Conservation (phyloP, 2,329 filamentous ascomycete species). For the Tolypocladium amazonense region DNA sequence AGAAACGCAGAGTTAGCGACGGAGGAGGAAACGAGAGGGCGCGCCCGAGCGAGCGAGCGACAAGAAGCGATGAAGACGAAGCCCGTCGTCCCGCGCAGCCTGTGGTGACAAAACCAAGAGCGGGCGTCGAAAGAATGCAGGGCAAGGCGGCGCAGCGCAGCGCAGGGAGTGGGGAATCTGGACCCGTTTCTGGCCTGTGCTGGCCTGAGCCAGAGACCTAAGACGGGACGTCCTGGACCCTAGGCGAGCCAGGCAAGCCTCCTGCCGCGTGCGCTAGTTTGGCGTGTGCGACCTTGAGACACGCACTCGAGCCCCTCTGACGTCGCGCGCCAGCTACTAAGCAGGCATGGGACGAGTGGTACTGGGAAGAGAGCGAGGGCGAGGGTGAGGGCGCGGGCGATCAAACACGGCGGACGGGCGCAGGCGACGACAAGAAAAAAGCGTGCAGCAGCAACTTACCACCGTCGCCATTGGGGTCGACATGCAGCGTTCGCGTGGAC, state of each 20-base stretch:
- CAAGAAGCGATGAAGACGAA: conserved; percentile 5
- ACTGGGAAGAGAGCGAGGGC: background rate
- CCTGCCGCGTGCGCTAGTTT: conserved; percentile 17
- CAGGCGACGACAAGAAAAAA: conserved; percentile 1
- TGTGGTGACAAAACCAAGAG: background rate
- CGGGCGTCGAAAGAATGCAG: conserved; percentile 1
- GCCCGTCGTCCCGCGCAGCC: background rate
- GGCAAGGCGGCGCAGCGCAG: background rate
- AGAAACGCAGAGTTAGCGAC: conserved; percentile 9
- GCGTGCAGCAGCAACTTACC: conserved; percentile 18
- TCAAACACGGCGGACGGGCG: background rate
- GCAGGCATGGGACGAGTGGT: background rate
- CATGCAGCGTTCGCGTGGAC: background rate
- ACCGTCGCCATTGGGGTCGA: conserved; percentile 21
- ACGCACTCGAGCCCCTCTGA: conserved; percentile 22
- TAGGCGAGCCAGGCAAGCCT: conserved; percentile 17
- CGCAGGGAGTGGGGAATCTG: background rate
- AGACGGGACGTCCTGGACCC: conserved; percentile 4
- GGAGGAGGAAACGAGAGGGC: background rate
- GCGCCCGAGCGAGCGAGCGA: background rate
- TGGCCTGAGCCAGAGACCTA: background rate
- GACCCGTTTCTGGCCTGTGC: background rate
- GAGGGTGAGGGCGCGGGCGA: background rate
- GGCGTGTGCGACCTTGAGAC: conserved; percentile 14
- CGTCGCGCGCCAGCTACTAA: conserved; percentile 10